A percentile compares a stretch with the other conserved stretches of the same genome.
Evolutionary conservation across 768 basidiomycete species (phyloP).

Genomic region (Tricholoma sp.): DNA sequence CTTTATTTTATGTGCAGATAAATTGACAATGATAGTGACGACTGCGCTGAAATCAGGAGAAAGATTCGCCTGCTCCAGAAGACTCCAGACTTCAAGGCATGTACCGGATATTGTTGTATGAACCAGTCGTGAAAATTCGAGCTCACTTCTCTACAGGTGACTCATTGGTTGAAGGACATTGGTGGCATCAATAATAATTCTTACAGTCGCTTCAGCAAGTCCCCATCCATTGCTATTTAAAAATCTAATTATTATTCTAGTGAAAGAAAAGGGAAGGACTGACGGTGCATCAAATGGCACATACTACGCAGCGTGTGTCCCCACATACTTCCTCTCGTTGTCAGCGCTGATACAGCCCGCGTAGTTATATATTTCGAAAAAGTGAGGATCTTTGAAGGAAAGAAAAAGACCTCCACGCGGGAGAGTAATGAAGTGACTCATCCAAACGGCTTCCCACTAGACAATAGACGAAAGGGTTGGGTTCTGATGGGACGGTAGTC

Average conservation of each 20-base stretch:
- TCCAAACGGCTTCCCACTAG: constrained; percentile 22
- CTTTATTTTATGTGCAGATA: background rate
- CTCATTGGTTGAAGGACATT: constrained; percentile 41
- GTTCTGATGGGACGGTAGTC: constrained; percentile 6
- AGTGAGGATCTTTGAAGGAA: constrained; percentile 38
- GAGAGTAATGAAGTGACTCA: constrained; percentile 27
- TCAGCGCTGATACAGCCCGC: background rate
- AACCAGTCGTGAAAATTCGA: background rate
- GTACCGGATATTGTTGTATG: background rate
- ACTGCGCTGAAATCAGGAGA: constrained; percentile 41
- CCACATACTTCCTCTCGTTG: background rate
- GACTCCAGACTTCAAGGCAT: constrained; percentile 37
- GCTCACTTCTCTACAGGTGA: constrained; percentile 24
- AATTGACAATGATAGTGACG: constrained; percentile 25
- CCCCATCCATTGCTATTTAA: background rate
- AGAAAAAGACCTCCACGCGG: constrained; percentile 40
- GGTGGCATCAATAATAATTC: constrained; percentile 43
- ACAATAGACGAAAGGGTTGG: constrained; percentile 20
- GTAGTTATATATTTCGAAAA: constrained; percentile 47
- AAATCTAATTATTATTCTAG: constrained; percentile 15
- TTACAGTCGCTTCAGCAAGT: constrained; percentile 39
- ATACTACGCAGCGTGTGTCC: constrained; percentile 37
- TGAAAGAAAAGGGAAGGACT: constrained; percentile 36
- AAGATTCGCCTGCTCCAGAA: constrained; percentile 39
- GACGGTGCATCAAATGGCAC: constrained; percentile 41